A percentile compares a stretch with the other conserved stretches of the same genome.
These are phyloP conservation scores for Torulaspora quercuum DNA, from an alignment of 805 yeast species.

Conservation along the genomic window DNA sequence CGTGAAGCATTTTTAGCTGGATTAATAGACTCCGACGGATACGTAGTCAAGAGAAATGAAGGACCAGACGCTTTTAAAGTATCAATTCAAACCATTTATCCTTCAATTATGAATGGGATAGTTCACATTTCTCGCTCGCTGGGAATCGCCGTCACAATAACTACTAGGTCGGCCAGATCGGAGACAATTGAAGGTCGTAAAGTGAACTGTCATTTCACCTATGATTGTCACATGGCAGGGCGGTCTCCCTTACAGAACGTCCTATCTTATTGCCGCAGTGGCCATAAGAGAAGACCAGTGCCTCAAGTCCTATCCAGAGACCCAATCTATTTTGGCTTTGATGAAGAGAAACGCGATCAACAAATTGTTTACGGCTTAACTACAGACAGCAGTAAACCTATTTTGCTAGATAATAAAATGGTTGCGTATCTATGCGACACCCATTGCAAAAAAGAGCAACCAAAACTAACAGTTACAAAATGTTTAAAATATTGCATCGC, in stretches of 20 bases:
- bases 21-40: conserved; percentile 42
- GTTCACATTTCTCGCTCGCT: conserved; percentile 43
- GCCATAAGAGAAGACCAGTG: conserved; percentile 20
- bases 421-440: conserved; percentile 19
- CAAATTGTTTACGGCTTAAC: conserved; percentile 23
- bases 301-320: conserved; percentile 20
- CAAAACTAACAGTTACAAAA: conserved; percentile 17
- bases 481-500: conserved; percentile 26
- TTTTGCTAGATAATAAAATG: conserved; percentile 26
- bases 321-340: conserved; percentile 26
- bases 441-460: conserved; percentile 23
- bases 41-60: conserved; percentile 25
- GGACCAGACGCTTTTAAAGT: conserved; percentile 25
- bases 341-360: conserved; percentile 20
- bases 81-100: conserved; percentile 34
- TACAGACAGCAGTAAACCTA: conserved; percentile 19
- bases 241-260: conserved; percentile 25
- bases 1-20: conserved; percentile 47
- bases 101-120: conserved; percentile 38
- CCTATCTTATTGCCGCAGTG: conserved; percentile 28
- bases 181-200: conserved; percentile 22
- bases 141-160: conserved; percentile 40
- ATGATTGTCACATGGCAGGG: conserved; percentile 28
- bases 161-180: conserved; percentile 28
- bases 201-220: conserved; percentile 28